Conservation (phyloP, 306 rosid genomes). For the Cucumis melo region DNA sequence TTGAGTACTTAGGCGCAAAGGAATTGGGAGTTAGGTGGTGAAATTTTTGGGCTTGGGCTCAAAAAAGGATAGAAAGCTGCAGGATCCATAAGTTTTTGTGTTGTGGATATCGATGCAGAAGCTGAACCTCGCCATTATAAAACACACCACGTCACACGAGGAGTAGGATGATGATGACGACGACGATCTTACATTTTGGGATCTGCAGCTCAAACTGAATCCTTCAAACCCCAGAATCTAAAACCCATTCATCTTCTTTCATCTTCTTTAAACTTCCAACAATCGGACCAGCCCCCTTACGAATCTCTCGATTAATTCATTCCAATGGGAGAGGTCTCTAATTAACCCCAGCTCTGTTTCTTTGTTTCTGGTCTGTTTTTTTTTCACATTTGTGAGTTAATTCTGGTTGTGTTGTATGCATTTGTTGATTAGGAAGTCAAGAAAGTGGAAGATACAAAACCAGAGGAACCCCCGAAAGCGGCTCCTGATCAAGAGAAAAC, state of each 20-base stretch:
- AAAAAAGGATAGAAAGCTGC: not conserved
- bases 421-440: constrained; percentile 14
- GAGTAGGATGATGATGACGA: not conserved
- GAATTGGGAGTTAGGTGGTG: no score
- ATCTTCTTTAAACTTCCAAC: not conserved
- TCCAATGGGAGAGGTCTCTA: not conserved
- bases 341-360: not conserved
- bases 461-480: constrained; percentile 22
- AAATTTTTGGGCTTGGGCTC: no score
- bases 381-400: not conserved
- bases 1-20: not conserved
- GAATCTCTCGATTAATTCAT: not conserved
- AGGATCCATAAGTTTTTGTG: not conserved
- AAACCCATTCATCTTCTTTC: not conserved
- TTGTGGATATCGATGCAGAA: not conserved
- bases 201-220: not conserved
- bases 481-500: constrained; percentile 15
- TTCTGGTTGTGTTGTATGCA: not conserved
- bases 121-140: not conserved
- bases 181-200: not conserved
- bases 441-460: constrained; percentile 36
- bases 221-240: not conserved
- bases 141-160: not conserved
- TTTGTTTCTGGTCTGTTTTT: not conserved
- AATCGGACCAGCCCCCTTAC: not conserved